phyloP scores from a whole-genome alignment of 179 eudicot species.

The Spergularia azorica region DNA sequence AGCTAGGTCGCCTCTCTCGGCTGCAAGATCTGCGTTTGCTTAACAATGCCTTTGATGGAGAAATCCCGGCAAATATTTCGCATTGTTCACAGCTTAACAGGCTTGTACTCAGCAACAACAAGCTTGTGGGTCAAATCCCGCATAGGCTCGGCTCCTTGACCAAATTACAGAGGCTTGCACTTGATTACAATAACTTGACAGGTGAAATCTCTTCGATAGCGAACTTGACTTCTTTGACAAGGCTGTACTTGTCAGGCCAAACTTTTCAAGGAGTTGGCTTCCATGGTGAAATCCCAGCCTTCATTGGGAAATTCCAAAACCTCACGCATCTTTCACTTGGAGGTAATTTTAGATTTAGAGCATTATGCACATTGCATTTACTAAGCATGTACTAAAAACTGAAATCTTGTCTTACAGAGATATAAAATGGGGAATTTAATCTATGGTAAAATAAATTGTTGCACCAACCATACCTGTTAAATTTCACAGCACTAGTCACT shows the following conservation, averaged over 20 bases:
- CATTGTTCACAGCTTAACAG: conserved; percentile 6
- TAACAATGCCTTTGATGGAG: conserved; percentile 4
- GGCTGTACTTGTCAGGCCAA: conserved; percentile 5
- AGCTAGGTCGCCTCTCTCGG: conserved; percentile 20
- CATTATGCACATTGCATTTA: too few relatives aligned
- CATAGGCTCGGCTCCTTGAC: too few relatives aligned
- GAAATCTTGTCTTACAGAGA: too few relatives aligned
- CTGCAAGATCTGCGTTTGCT: not conserved
- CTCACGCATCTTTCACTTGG: conserved; percentile 8
- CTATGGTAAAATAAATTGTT: too few relatives aligned
- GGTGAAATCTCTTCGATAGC: too few relatives aligned
- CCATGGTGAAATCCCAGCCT: not conserved
- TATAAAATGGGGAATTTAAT: too few relatives aligned
- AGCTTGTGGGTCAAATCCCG: not conserved
- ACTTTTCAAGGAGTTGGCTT: conserved; percentile 3
- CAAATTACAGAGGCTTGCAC: too few relatives aligned
- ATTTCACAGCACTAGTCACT: too few relatives aligned
- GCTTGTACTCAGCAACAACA: not conserved
- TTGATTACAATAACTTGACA: too few relatives aligned
- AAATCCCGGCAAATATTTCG: conserved; percentile 27
- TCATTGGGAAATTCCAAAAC: conserved; percentile 14
- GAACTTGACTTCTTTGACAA: conserved; percentile 2
- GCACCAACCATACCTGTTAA: too few relatives aligned
- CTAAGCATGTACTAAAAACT: too few relatives aligned
- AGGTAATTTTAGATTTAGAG: too few relatives aligned